Evolutionary conservation across 176 grass and related monocot genomes (phyloP).

Genomic region (Carex myosuroides): DNA sequence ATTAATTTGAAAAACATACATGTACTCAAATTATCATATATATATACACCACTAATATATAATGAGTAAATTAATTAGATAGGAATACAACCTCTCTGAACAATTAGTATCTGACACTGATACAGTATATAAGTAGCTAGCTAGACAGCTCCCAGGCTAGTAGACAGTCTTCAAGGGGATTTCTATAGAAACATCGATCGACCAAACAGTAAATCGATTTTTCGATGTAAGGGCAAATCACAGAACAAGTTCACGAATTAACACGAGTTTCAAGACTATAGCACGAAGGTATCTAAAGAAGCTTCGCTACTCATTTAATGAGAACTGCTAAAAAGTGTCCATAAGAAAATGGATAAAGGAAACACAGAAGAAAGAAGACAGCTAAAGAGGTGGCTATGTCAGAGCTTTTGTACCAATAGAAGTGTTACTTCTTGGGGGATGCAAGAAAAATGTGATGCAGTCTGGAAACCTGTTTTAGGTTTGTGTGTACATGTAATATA

Average conservation of each 20-base stretch:
- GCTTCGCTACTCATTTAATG: constrained; percentile 14
- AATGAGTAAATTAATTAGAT: background rate
- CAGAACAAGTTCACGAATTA: background rate
- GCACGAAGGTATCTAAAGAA: background rate
- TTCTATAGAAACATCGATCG: background rate
- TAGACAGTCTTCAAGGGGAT: background rate
- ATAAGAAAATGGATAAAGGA: background rate
- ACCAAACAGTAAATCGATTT: background rate
- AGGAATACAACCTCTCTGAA: background rate
- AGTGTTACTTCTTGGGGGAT: constrained; percentile 18
- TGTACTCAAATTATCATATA: background rate
- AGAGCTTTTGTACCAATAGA: constrained; percentile 8
- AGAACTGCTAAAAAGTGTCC: background rate
- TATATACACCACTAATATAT: background rate
- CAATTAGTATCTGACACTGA: background rate
- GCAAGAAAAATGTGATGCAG: constrained; percentile 21
- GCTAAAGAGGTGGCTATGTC: constrained; percentile 19
- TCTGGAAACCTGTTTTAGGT: background rate
- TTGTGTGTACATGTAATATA: constrained; percentile 17
- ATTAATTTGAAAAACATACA: background rate
- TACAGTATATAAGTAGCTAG: background rate
- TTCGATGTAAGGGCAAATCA: background rate
- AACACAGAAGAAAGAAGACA: background rate
- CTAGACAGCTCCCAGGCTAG: background rate
- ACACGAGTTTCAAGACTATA: background rate